phyloP scores from a whole-genome alignment of 2,329 filamentous ascomycete genomes.

The Xylaria sp. region DNA sequence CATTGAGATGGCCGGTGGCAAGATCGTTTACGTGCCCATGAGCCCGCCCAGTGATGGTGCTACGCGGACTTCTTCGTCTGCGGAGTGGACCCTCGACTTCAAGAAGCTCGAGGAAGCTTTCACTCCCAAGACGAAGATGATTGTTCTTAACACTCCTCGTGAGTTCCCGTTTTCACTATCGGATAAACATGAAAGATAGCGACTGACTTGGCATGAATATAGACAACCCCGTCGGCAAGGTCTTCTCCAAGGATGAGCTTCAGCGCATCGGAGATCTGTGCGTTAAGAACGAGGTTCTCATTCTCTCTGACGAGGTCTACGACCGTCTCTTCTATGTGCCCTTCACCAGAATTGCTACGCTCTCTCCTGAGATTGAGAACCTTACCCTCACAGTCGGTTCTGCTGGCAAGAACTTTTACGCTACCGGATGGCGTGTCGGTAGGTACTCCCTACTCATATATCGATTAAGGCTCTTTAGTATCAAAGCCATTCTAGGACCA shows the following conservation, averaged over 20 bases:
- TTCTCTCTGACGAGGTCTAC: conserved; percentile 89
- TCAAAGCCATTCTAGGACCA: not conserved
- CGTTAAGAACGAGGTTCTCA: conserved; percentile 89
- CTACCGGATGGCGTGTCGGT: conserved; percentile 89
- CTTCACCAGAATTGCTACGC: conserved; percentile 85
- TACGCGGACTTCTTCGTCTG: conserved; percentile 72
- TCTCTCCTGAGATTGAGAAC: conserved; percentile 83
- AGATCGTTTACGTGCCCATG: conserved; percentile 91
- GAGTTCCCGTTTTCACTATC: conserved; percentile 11
- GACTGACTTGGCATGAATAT: conserved; percentile 11
- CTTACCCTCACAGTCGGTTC: conserved; percentile 92
- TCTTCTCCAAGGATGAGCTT: conserved; percentile 80
- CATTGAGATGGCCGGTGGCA: conserved; percentile 96
- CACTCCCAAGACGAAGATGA: conserved; percentile 87
- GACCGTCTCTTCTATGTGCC: conserved; percentile 92
- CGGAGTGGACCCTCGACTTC: conserved; percentile 85
- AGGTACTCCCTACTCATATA: conserved; percentile 18
- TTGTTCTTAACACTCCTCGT: conserved; percentile 76
- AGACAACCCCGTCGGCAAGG: conserved; percentile 96
- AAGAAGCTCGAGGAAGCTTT: conserved; percentile 75
- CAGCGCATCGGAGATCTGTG: conserved; percentile 80
- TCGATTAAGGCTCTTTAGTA: not conserved
- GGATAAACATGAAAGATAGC: conserved; percentile 1
- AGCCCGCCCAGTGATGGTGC: conserved; percentile 80
- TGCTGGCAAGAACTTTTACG: conserved; percentile 97